Base-by-base conservation (phyloP, 73 alveolate genomes). In the Paramecium caudatum region DNA sequence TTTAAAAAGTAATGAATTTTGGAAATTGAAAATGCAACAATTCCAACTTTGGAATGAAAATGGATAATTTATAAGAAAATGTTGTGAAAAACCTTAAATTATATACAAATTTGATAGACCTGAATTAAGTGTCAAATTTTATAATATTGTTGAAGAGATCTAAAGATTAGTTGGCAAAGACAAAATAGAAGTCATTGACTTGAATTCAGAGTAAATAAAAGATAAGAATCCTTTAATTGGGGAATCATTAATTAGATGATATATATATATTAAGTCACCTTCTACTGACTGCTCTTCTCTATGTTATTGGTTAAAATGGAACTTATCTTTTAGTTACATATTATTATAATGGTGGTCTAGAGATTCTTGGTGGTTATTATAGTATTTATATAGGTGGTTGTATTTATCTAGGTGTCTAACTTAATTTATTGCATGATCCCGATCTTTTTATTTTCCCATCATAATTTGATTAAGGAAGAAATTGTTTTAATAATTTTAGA, bases 121-220 rank as follows among this genome's bases (percentile, higher is more conserved):
- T 39, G 88, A 74, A 41, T 45, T 74, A 6, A n/a, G 32, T 2
- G 88, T 74, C 45, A 74, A 74, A 74, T 74, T 74, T 74, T 43
- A 74, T 39, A 37, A 43, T 41, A 15, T 74, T 6, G 7, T 39
- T 27, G 62, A 74, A 74, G 88, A 74, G 6, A 45, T 74, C 23
- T 27, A 55, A 55, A 55, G 80, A 55, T 5, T 55, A 8, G 80
- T 55, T 7, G 80, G 80, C 4, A 55, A 55, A 21, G 80, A 55
- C 2, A 55, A 43, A 10, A 1, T 55, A 12, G 80, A 55, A 10
- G 21, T 55, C 1, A 23, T 55, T 27, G 80, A 55, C 7, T 55
- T 55, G 45, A 55, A 55, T 55, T 15, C 80, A 9, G 45, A 55
- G 30, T 27, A 10, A 2, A 21, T 1, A 10, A 55, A 23, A 27